Evolutionary conservation across 805 yeast genomes (phyloP).

Genomic region (Ogataea pignaliae): DNA sequence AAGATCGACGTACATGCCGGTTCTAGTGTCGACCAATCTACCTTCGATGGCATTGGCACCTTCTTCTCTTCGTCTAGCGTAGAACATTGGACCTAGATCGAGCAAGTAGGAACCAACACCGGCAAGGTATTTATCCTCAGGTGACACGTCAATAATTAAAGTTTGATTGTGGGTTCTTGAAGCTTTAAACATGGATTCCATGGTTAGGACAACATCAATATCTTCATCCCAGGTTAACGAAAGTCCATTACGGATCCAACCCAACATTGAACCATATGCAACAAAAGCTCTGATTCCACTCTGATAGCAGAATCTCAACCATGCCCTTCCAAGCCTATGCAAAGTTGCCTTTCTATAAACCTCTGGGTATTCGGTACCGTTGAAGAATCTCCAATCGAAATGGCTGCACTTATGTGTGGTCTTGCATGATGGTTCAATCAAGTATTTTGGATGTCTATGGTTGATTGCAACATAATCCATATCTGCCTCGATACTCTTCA

Average conservation of each 20-base stretch:
- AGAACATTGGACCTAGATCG: constrained; percentile 43
- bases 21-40: constrained; percentile 57
- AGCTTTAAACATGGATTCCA: constrained; percentile 39
- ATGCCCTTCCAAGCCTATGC: constrained; percentile 48
- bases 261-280: constrained; percentile 61
- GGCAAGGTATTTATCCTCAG: constrained; percentile 29
- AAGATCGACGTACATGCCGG: constrained; percentile 64
- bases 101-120: constrained; percentile 56
- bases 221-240: constrained; percentile 67
- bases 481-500: constrained; percentile 14
- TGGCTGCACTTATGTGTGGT: constrained; percentile 31
- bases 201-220: constrained; percentile 60
- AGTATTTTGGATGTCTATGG: constrained; percentile 25
- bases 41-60: constrained; percentile 62
- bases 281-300: constrained; percentile 53
- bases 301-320: constrained; percentile 43
- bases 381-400: constrained; percentile 53
- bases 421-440: constrained; percentile 33
- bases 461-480: constrained; percentile 10
- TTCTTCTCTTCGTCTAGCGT: constrained; percentile 46
- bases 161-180: constrained; percentile 47
- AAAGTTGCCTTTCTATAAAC: constrained; percentile 34
- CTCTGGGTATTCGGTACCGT: constrained; percentile 39
- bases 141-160: constrained; percentile 38
- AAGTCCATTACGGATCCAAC: constrained; percentile 63